Base-by-base conservation (phyloP, 2,329 filamentous ascomycete genomes). In the Byssothecium circinans region DNA sequence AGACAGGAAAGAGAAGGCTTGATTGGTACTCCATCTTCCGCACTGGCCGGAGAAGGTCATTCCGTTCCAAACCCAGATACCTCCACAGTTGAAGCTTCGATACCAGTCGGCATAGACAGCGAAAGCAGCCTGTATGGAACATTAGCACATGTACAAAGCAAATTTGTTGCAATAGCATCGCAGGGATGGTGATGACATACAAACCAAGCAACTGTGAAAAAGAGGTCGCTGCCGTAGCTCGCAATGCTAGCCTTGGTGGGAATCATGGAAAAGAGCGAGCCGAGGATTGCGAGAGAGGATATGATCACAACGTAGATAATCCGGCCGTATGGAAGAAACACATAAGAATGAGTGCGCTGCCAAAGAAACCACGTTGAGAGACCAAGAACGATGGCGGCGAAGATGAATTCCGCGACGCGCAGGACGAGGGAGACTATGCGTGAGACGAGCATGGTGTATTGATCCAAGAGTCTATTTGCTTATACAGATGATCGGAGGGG, bases 221-320 rank as follows among this genome's bases (percentile, higher is more conserved):
- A 56, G 20, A 91, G 60, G 62, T 92, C 88, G 58, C 84, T 74
- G 0, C 85, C 85, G 80, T 85, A 91, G 69, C 86, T 80, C 52
- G 84, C 78, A 69, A 91, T 89, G 38, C 77, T 79, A 41, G 75
- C 74, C 2, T 82, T 80, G 63, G 88, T 88, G 2, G 88, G 88
- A 33, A 91, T 77, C 22, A 91, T 76, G 82, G 87, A 89, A 53
- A 91, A 67, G 20, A 91, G 71, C 4, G 82, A 77, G n/a, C 89
- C 74, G 33, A 91, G 68, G 45, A 91, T 82, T 11, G 84, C 82
- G 15, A 91, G 62, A 17, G 78, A 84, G 2, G 88, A 85, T 32
- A 91, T 78, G 15, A 89, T 81, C 62, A 87, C 81, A 37, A 86
- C 82, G 75, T 89, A 91, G 72, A 91, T 89, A 74, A 86, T 84